Evolutionary conservation across 1,284 basidiomycete species (phyloP), one percentile per base, ranked within the genome.

Genomic region (Apiotrichum domesticum): DNA sequence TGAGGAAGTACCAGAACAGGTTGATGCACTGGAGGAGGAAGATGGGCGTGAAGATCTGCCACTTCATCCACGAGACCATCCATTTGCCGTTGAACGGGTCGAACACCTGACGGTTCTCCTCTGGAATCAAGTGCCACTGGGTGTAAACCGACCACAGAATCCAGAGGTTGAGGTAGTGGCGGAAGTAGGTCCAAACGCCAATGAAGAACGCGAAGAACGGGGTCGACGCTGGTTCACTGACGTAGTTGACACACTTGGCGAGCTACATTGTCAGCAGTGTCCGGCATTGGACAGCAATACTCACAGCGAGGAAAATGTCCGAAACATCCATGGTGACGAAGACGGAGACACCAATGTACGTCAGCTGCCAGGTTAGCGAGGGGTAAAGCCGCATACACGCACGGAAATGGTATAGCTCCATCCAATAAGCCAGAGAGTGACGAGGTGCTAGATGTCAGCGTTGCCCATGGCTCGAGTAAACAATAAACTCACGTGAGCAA

Each of bases 301-400:
- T 65, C 61, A 91, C 90, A 29, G 87, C 90, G 21, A 98, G 81
- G 78, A 88, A 90, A 29, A 84, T 79, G 71, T 98, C 95, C 3
- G 93, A 92, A 37, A 95, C 82, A 78, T 98, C 95, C 95, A 98
- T 98, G 72, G 92, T 95, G 69, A 95, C 82, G 68, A 89, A 98
- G 33, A 98, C 84, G 2, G 92, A 88, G 62, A 91, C 91, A 11
- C 95, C 95, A 53, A 97, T 94, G 64, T 85, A 79, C 0, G 94
- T 97, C 51, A 81, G 49, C 70, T 39, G 37, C 4, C 8, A 13
- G 37, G 37, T 39, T 39, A 39, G 37, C 37, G 37, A 9, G 9
- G 37, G 8, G 9, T 3, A 8, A 4, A 5, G 37, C 9, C 13
- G 9, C 37, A 39, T 9, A 39, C 37, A 39, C 37, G 37, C 37